Evolutionary conservation across 164 flowering plant genomes (phyloP), one percentile per base, ranked within the genome.

Genomic region (Pachysandra terminalis): DNA sequence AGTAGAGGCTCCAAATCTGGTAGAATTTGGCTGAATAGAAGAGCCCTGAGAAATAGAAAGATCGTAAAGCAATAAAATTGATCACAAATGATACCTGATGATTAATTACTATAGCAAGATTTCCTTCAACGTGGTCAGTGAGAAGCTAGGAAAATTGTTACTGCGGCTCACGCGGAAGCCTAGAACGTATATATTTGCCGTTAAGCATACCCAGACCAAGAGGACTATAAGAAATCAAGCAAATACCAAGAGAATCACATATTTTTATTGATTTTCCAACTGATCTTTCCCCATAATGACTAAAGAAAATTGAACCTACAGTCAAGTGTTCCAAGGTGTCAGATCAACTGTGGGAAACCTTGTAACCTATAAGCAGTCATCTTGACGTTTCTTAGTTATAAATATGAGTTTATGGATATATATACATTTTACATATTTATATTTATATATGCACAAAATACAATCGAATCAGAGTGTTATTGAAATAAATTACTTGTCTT

Each of bases 191-290:
- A 67, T 94, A 94, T 75, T 94, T 94, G 63, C 97, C 98, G 5
- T 93, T 89, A 69, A 93, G 96, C 96, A 94, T 91, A 57, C 98
- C 98, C 65, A 94, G 89, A n/a, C 97, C 98, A 37, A 94, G 81
- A 69, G 98, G 98, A 76, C 98, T 93, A 56, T 93, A 93, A 35
- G 97, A 74, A 65, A 93, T 93, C 68, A 93, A 67, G 41, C 88
- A 85, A 63, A 93, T 85, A 17, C 93, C 95, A 19, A 93, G 80
- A 66, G 94, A 78, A 67, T 90, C 90, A 72, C 97, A 91, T 25
- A 90, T 82, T 22, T 69, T 77, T 77, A n/a, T 83, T 89, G 73
- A 90, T n/a, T 79, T 78, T 94, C 93, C 72, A 81, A 69, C 82
- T 94, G 98, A 56, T 86, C 89, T 64, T 82, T 70, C 65, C 95